Evolutionary conservation across 163 green algal species (phyloP).

Genomic region (Scenedesmus sp.): DNA sequence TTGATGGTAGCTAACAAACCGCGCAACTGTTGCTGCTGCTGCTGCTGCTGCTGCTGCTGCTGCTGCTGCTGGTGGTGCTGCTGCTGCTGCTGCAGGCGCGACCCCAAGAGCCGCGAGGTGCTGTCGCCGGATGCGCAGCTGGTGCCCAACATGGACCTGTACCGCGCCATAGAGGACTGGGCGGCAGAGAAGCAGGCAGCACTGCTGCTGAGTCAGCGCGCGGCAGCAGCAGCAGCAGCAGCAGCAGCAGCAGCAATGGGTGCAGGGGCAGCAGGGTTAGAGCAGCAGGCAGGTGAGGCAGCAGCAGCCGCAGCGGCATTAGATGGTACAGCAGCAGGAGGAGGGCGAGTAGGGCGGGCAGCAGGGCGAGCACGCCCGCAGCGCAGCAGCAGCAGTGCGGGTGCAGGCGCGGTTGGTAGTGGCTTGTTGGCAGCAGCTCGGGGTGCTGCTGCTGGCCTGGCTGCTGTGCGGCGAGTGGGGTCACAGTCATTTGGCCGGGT

Average conservation of each 20-base stretch:
- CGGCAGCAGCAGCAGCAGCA: constrained; percentile 25
- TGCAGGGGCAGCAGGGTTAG: not conserved
- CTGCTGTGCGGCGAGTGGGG: not conserved
- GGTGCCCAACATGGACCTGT: constrained; percentile 49
- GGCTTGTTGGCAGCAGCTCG: not conserved
- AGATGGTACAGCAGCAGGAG: not conserved
- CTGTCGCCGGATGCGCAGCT: constrained; percentile 43
- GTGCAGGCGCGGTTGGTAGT: not conserved
- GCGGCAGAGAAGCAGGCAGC: constrained; percentile 25
- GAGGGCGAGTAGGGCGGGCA: no score
- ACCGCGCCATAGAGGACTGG: constrained; percentile 48
- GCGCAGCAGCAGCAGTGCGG: constrained; percentile 11
- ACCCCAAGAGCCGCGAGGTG: constrained; percentile 31
- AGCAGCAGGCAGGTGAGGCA: not conserved
- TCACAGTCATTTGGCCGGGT: not conserved
- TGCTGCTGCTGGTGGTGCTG: not conserved
- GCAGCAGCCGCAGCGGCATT: not conserved
- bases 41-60: no score
- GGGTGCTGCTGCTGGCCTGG: not conserved
- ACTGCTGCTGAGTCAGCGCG: not conserved
- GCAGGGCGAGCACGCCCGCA: not conserved
- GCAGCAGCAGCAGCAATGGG: no score
- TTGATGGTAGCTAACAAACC: no score
- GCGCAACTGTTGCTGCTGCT: no score
- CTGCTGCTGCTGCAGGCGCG: constrained; percentile 25